Conservation (phyloP, 257 asterid species). For the Jasminum sambac region DNA sequence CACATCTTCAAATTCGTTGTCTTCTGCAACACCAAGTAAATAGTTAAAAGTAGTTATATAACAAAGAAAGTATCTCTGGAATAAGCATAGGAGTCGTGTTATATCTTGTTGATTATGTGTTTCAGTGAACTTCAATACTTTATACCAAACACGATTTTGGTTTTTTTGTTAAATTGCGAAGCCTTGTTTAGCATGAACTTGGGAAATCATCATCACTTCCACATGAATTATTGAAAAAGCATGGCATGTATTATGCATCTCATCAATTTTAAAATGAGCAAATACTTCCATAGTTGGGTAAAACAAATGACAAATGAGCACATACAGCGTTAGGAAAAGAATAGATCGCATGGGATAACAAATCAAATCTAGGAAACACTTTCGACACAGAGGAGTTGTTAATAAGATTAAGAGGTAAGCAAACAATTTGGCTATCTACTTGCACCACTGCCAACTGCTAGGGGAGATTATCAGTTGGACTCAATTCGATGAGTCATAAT, state of each 20-base stretch:
- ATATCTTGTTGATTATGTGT: background rate
- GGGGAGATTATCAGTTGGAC: background rate
- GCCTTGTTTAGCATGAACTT: background rate
- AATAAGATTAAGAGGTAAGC: background rate
- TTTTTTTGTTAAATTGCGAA: background rate
- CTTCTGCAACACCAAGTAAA: conserved; percentile 41
- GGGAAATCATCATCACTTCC: background rate
- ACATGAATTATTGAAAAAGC: background rate
- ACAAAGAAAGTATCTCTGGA: background rate
- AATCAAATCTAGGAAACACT: background rate
- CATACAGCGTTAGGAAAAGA: background rate
- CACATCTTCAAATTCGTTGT: conserved; percentile 68
- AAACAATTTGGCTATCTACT: background rate
- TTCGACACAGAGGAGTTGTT: background rate
- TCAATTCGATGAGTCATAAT: background rate
- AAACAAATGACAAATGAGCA: too few relatives aligned
- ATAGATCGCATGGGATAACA: background rate
- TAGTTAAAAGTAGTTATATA: background rate
- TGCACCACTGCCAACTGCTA: background rate
- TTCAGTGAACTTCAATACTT: background rate
- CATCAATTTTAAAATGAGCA: background rate
- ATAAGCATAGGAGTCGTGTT: background rate
- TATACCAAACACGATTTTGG: background rate
- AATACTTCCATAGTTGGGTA: background rate
- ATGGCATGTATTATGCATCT: background rate